A percentile compares a stretch with the other conserved stretches of the same genome.
Conservation (phyloP, 2,329 filamentous ascomycete genomes). For the Aspergillus aculeatinus region DNA sequence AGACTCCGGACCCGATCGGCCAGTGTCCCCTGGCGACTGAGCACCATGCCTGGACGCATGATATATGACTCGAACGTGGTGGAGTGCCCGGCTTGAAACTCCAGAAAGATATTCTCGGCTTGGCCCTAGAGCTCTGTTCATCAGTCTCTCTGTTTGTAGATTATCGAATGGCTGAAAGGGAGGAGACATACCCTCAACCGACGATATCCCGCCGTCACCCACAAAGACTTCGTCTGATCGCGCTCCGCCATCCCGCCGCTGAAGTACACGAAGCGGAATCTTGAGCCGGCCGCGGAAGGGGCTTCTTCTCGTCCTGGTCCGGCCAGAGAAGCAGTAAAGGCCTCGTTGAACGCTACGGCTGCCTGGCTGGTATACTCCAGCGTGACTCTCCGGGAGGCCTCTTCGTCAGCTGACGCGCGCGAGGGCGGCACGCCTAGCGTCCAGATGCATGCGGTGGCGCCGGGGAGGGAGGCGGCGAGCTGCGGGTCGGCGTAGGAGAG, state of each 20-base stretch:
- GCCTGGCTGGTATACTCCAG: conserved; percentile 35
- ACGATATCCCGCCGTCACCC: too few relatives aligned
- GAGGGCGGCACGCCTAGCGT: conserved; percentile 14
- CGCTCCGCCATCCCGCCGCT: conserved; percentile 40
- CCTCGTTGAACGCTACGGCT: conserved; percentile 29
- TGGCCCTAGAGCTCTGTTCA: too few relatives aligned
- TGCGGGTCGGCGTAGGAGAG: conserved; percentile 47
- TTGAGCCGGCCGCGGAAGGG: background rate
- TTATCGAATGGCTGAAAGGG: too few relatives aligned
- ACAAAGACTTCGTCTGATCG: conserved; percentile 37
- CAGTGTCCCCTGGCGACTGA: too few relatives aligned
- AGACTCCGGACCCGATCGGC: too few relatives aligned
- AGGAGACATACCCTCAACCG: too few relatives aligned
- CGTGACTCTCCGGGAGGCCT: conserved; percentile 27
- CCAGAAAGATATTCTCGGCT: too few relatives aligned
- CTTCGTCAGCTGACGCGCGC: conserved; percentile 12
- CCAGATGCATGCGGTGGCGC: conserved; percentile 50
- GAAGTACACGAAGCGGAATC: conserved; percentile 47
- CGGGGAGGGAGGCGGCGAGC: conserved; percentile 42
- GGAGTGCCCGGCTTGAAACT: too few relatives aligned
- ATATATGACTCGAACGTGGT: too few relatives aligned
- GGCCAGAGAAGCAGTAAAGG: conserved; percentile 14
- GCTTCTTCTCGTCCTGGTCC: background rate
- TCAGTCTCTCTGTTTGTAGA: too few relatives aligned
- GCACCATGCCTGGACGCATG: too few relatives aligned